phyloP scores from a whole-genome alignment of 2,329 filamentous ascomycete genomes.

The Colletotrichum sp. region DNA sequence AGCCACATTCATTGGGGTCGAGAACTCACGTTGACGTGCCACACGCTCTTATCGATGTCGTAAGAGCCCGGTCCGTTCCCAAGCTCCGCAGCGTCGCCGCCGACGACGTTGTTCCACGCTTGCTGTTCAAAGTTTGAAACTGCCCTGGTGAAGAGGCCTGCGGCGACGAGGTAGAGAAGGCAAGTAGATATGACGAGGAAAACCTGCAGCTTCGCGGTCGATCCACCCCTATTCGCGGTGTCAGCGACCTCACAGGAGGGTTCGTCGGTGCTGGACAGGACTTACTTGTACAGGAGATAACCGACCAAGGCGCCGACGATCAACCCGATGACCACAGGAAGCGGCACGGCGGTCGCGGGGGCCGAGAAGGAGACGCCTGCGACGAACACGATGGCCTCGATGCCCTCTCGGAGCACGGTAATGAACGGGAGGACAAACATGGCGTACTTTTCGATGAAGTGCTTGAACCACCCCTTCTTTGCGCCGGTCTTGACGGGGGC shows the following conservation, averaged over 20 bases:
- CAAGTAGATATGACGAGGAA: constrained; percentile 86
- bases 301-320: constrained; percentile 71
- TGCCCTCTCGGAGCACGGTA: constrained; percentile 84
- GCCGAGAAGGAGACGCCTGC: constrained; percentile 81
- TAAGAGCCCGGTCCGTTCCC: constrained; percentile 74
- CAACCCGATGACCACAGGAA: constrained; percentile 77
- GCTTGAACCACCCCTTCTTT: constrained; percentile 56
- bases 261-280: constrained; percentile 13
- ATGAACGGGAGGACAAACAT: constrained; percentile 89
- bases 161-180: constrained; percentile 83
- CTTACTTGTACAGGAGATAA: constrained; percentile 79
- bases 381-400: constrained; percentile 87
- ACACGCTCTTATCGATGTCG: constrained; percentile 78
- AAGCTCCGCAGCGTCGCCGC: constrained; percentile 58
- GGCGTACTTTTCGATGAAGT: constrained; percentile 76
- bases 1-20: constrained; percentile 1
- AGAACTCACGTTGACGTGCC: constrained; percentile 76
- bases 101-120: constrained; percentile 69
- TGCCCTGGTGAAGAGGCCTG: constrained; percentile 78
- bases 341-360: constrained; percentile 77
- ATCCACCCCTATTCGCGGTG: constrained; percentile 39
- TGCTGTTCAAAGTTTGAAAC: constrained; percentile 79
- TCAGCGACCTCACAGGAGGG: neutral
- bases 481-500: constrained; percentile 49
- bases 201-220: constrained; percentile 59